Conservation (phyloP, 2,329 filamentous ascomycete genomes). For the Fusarium solani-melongenae region DNA sequence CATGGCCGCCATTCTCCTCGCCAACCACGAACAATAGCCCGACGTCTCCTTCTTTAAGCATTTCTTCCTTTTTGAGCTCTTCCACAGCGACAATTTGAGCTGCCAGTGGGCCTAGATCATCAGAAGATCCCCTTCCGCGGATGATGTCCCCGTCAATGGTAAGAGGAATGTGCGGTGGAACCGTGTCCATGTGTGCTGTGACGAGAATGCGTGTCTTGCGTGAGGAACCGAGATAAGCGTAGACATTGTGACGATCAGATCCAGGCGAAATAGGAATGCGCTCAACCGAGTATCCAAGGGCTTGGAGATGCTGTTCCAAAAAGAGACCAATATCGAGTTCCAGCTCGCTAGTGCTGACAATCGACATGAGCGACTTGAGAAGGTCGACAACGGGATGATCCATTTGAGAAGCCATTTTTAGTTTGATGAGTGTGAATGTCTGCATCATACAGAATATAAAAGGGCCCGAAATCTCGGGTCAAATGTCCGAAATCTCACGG, state of each 20-base stretch:
- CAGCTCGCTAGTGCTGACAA: slow-evolving; percentile 51
- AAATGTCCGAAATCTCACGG: neutral
- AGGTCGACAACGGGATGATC: slow-evolving; percentile 43
- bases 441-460: neutral
- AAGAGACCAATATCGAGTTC: slow-evolving; percentile 51
- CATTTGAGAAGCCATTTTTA: slow-evolving; percentile 7
- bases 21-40: slow-evolving; percentile 68
- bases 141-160: slow-evolving; percentile 57
- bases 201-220: slow-evolving; percentile 47
- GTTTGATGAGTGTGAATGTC: neutral
- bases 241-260: slow-evolving; percentile 51
- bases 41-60: slow-evolving; percentile 50
- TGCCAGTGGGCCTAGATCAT: slow-evolving; percentile 72
- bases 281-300: slow-evolving; percentile 50
- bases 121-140: slow-evolving; percentile 75
- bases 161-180: slow-evolving; percentile 76
- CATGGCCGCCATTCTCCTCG: slow-evolving; percentile 74
- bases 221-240: slow-evolving; percentile 51
- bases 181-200: slow-evolving; percentile 79
- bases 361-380: slow-evolving; percentile 49
- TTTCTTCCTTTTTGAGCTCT: slow-evolving; percentile 22
- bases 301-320: slow-evolving; percentile 44
- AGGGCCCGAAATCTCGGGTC: neutral
- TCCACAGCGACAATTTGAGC: slow-evolving; percentile 74
- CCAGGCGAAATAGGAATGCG: slow-evolving; percentile 47